Percentiles rank a stretch among this genome's conserved stretches.
Conservation (phyloP, 139 green algal genomes). For the Closterium sp. region DNA sequence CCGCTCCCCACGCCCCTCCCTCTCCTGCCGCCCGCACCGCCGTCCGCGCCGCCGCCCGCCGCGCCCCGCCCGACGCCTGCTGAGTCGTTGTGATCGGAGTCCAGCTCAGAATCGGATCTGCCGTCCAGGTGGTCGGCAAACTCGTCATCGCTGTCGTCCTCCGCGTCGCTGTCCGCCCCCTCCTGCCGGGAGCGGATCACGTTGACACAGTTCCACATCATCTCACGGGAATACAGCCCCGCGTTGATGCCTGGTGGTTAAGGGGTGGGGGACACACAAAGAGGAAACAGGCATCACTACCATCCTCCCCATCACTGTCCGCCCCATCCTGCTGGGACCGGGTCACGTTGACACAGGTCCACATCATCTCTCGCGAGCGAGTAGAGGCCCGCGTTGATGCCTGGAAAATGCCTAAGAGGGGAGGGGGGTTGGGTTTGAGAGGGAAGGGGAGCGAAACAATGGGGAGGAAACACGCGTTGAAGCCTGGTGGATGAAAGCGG, state of each 20-base stretch:
- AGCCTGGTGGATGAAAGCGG: no score
- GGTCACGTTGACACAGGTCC: neutral
- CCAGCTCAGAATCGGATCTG: neutral
- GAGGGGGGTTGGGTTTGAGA: neutral
- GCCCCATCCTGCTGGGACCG: no score
- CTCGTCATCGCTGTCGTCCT: neutral
- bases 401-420: constrained; percentile 30
- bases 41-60: neutral
- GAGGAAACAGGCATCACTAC: no score
- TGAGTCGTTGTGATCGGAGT: neutral
- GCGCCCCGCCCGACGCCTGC: neutral
- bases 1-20: neutral
- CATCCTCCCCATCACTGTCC: no score
- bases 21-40: neutral
- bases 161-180: neutral
- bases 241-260: constrained; percentile 40
- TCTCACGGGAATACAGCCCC: constrained; percentile 38
- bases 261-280: neutral
- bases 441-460: neutral
- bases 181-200: neutral
- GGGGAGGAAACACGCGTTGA: no score
- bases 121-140: neutral
- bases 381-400: constrained; percentile 40
- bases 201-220: constrained; percentile 1
- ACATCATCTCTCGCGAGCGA: constrained; percentile 17